Base-by-base conservation (phyloP, 2,329 filamentous ascomycete genomes). In the Simplicillium sp. region DNA sequence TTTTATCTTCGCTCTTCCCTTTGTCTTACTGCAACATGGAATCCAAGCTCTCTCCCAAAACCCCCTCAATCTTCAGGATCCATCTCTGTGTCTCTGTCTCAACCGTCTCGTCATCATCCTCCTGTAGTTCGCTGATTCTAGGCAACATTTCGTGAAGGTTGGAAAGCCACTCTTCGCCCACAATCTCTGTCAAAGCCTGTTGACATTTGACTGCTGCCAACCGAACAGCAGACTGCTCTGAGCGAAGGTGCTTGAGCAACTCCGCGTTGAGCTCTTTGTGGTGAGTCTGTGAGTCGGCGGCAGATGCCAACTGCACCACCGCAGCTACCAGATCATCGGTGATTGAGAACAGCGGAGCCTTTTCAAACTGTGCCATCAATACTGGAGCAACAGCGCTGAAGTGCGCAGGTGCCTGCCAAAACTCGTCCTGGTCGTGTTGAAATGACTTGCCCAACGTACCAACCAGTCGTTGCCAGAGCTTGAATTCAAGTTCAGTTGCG, bases 61-160 rank as follows among this genome's bases (percentile, higher is more conserved):
- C 83, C 36, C 77, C 81, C 64, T 97, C 90, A 56, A 98, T 94
- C 63, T 81, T 80, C 56, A 82, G 76, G 52, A 97, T 92, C 90
- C 92, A 96, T 54, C 79, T 73, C 57, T 89, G 77, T 31, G 88
- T 90, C 68, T 95, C 89, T 55, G 80, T 71, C 67, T 98, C 92
- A 17, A 98, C 90, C 20, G 75, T 73, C 65, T 97, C 92, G 56
- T 97, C 89, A 50, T 97, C 92, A 58, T 98, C 92, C 57, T 98
- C 92, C 65, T 95, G 84, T 54, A 95, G 62, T 67, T 98, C 92
- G 54, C 87, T 94, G 52, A 99, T 95, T 48, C 90, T 87, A 15
- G 94, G 90, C 58, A 98, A 66, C 84, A 96, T 97, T 73, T 98
- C 92, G 0, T 90, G 87, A 56, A 97, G 61, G 67, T 94, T 75